Percentiles rank a stretch among this genome's conserved stretches.
phyloP scores from a whole-genome alignment of 768 basidiomycete genomes.

The Pisolithus microcarpus region DNA sequence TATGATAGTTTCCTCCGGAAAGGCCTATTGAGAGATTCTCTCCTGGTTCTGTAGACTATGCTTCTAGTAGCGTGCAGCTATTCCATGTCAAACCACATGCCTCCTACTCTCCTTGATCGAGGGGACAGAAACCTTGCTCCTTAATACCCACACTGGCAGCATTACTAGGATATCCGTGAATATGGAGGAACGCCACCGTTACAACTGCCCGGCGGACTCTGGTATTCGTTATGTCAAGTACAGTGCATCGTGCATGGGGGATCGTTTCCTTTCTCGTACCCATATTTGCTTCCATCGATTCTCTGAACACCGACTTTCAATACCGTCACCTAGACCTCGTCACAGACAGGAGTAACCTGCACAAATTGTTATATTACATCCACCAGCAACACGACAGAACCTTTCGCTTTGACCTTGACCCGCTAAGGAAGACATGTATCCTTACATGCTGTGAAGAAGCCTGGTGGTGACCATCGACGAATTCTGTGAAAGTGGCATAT shows the following conservation, averaged over 20 bases:
- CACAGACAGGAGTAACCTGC: slow-evolving; percentile 59
- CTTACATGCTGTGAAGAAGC: slow-evolving; percentile 51
- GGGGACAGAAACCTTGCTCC: neutral
- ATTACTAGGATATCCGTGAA: slow-evolving; percentile 48
- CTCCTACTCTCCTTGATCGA: slow-evolving; percentile 53
- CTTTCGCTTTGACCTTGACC: slow-evolving; percentile 67
- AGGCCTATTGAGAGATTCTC: slow-evolving; percentile 16
- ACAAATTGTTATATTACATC: slow-evolving; percentile 55
- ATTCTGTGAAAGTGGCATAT: slow-evolving; percentile 42
- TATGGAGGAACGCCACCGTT: slow-evolving; percentile 48
- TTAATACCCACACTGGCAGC: neutral
- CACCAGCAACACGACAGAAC: slow-evolving; percentile 22
- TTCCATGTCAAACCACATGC: slow-evolving; percentile 37
- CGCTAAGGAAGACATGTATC: slow-evolving; percentile 54
- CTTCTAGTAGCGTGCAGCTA: slow-evolving; percentile 21
- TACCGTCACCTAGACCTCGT: slow-evolving; percentile 37
- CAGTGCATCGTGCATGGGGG: slow-evolving; percentile 40
- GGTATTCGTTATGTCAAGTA: slow-evolving; percentile 50
- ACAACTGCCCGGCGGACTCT: slow-evolving; percentile 44
- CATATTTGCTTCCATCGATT: slow-evolving; percentile 53
- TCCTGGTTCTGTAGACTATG: slow-evolving; percentile 3
- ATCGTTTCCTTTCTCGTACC: slow-evolving; percentile 42
- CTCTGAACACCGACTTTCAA: slow-evolving; percentile 18
- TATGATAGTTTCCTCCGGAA: slow-evolving; percentile 12
- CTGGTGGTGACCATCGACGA: slow-evolving; percentile 9